Evolutionary conservation across 352 stramenopile species (phyloP).

Genomic region (Elongisporangium anandrum): DNA sequence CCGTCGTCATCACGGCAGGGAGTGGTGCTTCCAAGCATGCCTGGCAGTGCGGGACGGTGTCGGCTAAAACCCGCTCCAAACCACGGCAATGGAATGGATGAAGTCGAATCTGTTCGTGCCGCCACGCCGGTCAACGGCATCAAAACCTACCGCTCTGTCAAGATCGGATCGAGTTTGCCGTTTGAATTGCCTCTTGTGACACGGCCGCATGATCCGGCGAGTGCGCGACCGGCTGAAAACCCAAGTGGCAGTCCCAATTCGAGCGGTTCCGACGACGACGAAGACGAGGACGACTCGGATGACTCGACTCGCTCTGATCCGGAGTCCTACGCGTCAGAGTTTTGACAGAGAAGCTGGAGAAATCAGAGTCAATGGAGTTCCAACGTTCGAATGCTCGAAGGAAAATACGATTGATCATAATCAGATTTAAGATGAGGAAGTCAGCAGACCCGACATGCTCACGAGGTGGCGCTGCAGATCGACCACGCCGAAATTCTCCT

Average conservation of each 20-base stretch:
- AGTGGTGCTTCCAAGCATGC: conserved; percentile 11
- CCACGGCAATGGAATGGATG: not conserved
- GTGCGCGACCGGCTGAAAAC: not conserved
- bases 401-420: not conserved
- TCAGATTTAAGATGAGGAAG: not conserved
- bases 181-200: not conserved
- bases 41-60: conserved; percentile 6
- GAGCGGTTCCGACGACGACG: conserved; percentile 12
- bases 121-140: not conserved
- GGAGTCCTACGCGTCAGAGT: conserved; percentile 24
- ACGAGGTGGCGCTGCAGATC: conserved; percentile 76
- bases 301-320: conserved; percentile 23
- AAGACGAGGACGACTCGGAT: conserved; percentile 17
- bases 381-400: not conserved
- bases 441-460: conserved; percentile 50
- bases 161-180: not conserved
- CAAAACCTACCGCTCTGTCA: not conserved
- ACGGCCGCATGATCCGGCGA: not conserved
- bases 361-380: conserved; percentile 10
- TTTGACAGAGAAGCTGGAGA: conserved; percentile 9
- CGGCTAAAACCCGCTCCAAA: not conserved
- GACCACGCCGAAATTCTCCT: conserved; percentile 69
- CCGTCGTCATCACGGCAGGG: not conserved
- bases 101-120: not conserved
- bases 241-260: not conserved